Evolutionary conservation across 2,329 filamentous ascomycete genomes (phyloP).

Genomic region (Claviceps sp.): DNA sequence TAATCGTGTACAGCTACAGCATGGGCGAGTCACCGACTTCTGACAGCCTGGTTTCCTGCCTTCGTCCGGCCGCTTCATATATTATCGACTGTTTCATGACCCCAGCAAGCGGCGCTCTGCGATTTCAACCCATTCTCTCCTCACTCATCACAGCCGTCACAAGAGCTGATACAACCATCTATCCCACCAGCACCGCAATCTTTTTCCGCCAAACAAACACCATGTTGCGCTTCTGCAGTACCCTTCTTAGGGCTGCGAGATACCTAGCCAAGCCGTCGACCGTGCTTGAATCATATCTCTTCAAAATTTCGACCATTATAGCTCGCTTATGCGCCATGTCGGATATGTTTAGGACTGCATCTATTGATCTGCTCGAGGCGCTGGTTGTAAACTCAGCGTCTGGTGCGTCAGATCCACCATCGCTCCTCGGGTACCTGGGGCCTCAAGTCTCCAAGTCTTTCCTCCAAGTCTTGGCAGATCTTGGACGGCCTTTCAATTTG

Average conservation of each 20-base stretch:
- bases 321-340: slow-evolving; percentile 63
- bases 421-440: slow-evolving; percentile 80
- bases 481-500: slow-evolving; percentile 64
- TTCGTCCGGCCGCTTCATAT: slow-evolving; percentile 62
- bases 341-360: slow-evolving; percentile 50
- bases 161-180: slow-evolving; percentile 48
- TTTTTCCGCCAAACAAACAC: slow-evolving; percentile 50
- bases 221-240: slow-evolving; percentile 53
- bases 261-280: slow-evolving; percentile 49
- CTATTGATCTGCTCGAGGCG: slow-evolving; percentile 57
- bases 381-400: slow-evolving; percentile 59
- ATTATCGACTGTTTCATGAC: slow-evolving; percentile 67
- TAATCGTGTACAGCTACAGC: slow-evolving; percentile 61
- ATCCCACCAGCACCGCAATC: slow-evolving; percentile 38
- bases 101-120: slow-evolving; percentile 52
- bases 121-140: slow-evolving; percentile 64
- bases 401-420: slow-evolving; percentile 65
- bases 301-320: slow-evolving; percentile 65
- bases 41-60: slow-evolving; percentile 40
- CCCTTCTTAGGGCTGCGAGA: slow-evolving; percentile 56
- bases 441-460: slow-evolving; percentile 74
- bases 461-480: slow-evolving; percentile 59
- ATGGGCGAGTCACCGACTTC: slow-evolving; percentile 47
- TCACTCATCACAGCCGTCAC: slow-evolving; percentile 40
- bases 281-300: slow-evolving; percentile 63